A percentile compares a stretch with the other conserved stretches of the same genome.
Evolutionary conservation across 1,284 basidiomycete species (phyloP).

Genomic region (Tilletia indica): DNA sequence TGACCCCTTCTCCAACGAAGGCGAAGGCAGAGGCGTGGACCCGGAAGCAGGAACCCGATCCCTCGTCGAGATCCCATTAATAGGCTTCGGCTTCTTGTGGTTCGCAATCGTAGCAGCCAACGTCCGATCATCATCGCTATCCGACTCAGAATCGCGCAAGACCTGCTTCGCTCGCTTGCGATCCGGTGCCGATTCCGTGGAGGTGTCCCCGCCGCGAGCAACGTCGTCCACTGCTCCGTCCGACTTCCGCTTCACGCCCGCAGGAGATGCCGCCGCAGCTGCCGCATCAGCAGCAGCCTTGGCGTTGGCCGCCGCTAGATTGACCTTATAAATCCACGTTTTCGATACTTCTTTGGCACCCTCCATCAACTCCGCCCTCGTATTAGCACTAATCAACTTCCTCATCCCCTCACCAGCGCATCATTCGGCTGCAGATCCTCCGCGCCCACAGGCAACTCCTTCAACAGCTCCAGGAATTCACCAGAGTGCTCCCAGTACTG

Average conservation of each 20-base stretch:
- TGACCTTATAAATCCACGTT: neutral
- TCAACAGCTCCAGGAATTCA: neutral
- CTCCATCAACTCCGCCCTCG: neutral
- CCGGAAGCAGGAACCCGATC: neutral
- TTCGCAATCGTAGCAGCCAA: neutral
- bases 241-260: conserved; percentile 2
- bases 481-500: neutral
- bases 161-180: neutral
- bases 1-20: neutral
- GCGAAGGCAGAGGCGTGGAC: neutral
- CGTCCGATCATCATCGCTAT: neutral
- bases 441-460: neutral
- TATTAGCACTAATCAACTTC: neutral
- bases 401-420: neutral
- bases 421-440: neutral
- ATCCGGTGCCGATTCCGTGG: neutral
- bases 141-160: neutral
- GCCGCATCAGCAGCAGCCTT: neutral
- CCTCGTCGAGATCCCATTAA: conserved; percentile 5
- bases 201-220: neutral
- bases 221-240: neutral
- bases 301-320: too few relatives aligned
- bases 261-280: too few relatives aligned
- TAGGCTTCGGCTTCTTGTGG: neutral
- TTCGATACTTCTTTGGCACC: neutral